phyloP scores from a whole-genome alignment of 805 yeast species.

The Isabelozyma pseudorhagii region DNA sequence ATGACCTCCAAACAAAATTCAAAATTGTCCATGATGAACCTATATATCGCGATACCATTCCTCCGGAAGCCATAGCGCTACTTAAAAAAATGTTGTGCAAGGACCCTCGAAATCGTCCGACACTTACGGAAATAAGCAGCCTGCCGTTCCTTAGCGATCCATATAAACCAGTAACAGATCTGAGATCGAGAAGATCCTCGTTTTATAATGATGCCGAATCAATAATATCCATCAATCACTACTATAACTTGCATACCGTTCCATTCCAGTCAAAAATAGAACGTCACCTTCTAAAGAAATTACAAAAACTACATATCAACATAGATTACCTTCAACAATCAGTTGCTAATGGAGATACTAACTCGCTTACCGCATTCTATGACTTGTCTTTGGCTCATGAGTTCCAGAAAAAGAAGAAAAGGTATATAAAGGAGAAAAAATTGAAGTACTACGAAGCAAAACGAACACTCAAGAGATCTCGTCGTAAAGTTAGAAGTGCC shows the following conservation, averaged over 20 bases:
- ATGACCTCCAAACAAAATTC: constrained; percentile 56
- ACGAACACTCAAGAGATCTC: constrained; percentile 26
- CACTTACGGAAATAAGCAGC: constrained; percentile 32
- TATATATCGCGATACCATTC: constrained; percentile 42
- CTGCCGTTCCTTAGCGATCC: constrained; percentile 32
- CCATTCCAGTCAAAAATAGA: constrained; percentile 64
- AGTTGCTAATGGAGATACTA: constrained; percentile 59
- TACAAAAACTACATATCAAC: constrained; percentile 63
- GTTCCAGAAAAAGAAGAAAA: constrained; percentile 29
- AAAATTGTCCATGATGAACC: constrained; percentile 70
- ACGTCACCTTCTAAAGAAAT: constrained; percentile 53
- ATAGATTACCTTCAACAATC: constrained; percentile 56
- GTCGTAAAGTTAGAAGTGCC: constrained; percentile 33
- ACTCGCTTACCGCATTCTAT: constrained; percentile 74
- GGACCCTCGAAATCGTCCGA: constrained; percentile 62
- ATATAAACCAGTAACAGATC: constrained; percentile 23
- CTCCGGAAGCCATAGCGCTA: constrained; percentile 49
- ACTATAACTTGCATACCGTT: constrained; percentile 24
- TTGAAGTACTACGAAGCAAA: constrained; percentile 31
- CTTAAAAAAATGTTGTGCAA: constrained; percentile 58
- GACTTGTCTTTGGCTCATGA: constrained; percentile 59
- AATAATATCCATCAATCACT: constrained; percentile 36
- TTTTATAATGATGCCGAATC: constrained; percentile 30
- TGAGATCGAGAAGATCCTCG: constrained; percentile 11
- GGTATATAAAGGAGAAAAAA: constrained; percentile 26